Evolutionary conservation across 2,329 filamentous ascomycete species (phyloP), one percentile per base, ranked within the genome.

Genomic region (Elsinoe australis): DNA sequence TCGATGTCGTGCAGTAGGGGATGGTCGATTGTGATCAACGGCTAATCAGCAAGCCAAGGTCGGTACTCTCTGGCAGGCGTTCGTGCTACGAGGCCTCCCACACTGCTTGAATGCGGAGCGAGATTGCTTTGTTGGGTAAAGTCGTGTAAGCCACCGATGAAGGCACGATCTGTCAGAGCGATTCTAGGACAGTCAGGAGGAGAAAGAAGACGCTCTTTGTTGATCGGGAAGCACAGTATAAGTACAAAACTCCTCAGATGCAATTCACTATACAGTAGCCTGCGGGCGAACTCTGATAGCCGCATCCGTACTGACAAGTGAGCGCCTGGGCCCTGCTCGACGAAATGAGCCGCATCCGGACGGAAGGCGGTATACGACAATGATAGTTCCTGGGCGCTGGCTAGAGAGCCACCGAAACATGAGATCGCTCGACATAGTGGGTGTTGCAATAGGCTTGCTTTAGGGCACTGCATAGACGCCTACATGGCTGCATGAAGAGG

Each of bases 341-440:
- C 39, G 28, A 28, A 29, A 28, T 24, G 39, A 44, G 39, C 39
- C 39, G 39, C 39, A 44, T 44, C 26, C 39, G 39, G 39, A 29
- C 39, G 39, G 39, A 24, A 44, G 39, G 39, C 39, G 39, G 26
- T 44, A 44, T 44, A 44, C 39, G 39, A 44, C 39, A 32, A 24
- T 44, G 39, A 32, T 21, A 32, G 39, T 44, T 21, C 38, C 39
- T 44, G 39, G 39, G 39, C 39, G 17, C 39, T 17, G 28, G n/a
- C 39, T 17, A 44, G n/a, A 44, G 39, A 19, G 15, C 33, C 24
- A 44, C 39, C 24, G 39, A 44, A 44, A 44, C 39, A 44, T 44
- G 26, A 24, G 28, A 44, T 44, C 26, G 26, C 26, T 12, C 26
- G 26, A 6, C 26, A 26, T 44, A 8, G 36, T 41, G 36, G 3